Percentiles rank a stretch among this genome's conserved stretches.
Conservation (phyloP, 2,329 filamentous ascomycete genomes). For the Trichoderma pleuroti region DNA sequence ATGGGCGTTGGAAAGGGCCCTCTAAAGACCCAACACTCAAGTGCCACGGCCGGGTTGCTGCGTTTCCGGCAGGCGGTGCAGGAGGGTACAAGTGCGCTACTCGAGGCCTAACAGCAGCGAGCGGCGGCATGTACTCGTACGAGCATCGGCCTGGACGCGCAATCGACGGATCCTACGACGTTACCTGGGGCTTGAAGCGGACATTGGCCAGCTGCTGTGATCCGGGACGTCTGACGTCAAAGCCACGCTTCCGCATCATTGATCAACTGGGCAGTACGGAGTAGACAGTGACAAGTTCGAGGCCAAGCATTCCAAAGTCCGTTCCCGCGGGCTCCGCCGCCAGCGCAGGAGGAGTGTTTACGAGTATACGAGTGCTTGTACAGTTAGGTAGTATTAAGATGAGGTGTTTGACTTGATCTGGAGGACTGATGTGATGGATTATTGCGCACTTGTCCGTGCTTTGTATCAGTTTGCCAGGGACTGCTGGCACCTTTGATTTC, state of each 20-base stretch:
- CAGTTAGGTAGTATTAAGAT: too few relatives aligned
- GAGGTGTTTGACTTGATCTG: too few relatives aligned
- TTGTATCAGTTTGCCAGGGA: background rate
- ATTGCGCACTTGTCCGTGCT: background rate
- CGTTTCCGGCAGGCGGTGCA: slow-evolving; percentile 3
- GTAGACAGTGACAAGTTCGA: too few relatives aligned
- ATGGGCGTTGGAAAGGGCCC: background rate
- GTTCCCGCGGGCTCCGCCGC: background rate
- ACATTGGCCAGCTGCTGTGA: background rate
- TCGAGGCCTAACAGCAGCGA: slow-evolving; percentile 4
- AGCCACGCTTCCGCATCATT: slow-evolving; percentile 6
- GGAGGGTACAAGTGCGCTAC: background rate
- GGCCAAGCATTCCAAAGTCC: background rate
- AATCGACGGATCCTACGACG: background rate
- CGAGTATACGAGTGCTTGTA: too few relatives aligned
- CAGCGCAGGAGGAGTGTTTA: background rate
- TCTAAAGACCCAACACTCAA: background rate
- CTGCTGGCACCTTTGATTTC: background rate
- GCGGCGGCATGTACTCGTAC: background rate
- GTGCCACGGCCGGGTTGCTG: background rate
- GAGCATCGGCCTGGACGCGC: background rate
- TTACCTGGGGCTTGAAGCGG: background rate
- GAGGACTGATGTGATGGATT: background rate
- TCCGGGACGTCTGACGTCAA: background rate
- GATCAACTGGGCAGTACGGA: background rate